A percentile compares a stretch with the other conserved stretches of the same genome.
phyloP scores from a whole-genome alignment of 139 green algal genomes.

The Closterium sp. region DNA sequence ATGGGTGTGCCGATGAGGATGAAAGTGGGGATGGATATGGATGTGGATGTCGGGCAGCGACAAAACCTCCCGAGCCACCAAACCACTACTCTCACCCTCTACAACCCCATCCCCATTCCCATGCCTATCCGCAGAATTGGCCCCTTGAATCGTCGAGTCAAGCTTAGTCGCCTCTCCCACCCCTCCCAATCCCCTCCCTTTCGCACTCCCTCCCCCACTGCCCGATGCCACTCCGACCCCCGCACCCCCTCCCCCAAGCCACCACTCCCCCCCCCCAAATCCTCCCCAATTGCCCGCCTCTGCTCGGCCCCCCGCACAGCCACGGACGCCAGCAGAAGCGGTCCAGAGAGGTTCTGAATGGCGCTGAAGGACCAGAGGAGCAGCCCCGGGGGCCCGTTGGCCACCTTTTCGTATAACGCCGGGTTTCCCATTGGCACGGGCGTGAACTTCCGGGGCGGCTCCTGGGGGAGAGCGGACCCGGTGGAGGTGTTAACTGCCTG shows the following conservation, averaged over 20 bases:
- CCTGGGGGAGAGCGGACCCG: too few species aligned
- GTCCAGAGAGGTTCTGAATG: not conserved
- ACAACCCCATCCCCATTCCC: not conserved
- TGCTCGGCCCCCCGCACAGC: not conserved
- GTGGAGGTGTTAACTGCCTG: too few species aligned
- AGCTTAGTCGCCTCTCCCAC: not conserved
- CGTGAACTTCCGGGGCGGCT: too few species aligned
- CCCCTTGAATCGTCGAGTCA: not conserved
- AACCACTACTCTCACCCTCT: not conserved
- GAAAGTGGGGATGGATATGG: not conserved
- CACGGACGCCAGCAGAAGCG: not conserved
- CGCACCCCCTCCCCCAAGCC: too few species aligned
- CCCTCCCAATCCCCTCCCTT: not conserved
- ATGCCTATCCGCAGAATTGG: not conserved
- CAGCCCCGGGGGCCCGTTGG: too few species aligned
- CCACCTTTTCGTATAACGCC: too few species aligned
- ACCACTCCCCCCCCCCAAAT: not conserved
- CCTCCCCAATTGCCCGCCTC: not conserved
- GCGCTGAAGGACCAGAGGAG: not conserved
- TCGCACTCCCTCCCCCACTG: not conserved
- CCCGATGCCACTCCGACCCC: not conserved
- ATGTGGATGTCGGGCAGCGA: not conserved
- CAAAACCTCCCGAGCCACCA: not conserved
- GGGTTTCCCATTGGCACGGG: too few species aligned
- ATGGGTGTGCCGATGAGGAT: not conserved